Base-by-base conservation (phyloP, 768 basidiomycete genomes). In the Tulasnella sp. region DNA sequence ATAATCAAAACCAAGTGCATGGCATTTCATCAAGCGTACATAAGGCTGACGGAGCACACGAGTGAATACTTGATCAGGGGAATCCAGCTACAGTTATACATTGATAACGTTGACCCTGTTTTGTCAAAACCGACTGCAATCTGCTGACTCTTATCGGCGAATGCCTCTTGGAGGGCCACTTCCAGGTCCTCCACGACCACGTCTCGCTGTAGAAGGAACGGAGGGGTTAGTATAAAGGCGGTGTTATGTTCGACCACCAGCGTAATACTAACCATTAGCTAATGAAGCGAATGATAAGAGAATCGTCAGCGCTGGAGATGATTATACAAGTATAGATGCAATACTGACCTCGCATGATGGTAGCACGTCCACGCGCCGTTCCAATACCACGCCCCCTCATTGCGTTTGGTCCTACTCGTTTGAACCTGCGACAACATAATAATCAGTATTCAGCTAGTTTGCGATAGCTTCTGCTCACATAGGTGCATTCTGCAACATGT, bases 381-480 rank as follows among this genome's bases (percentile, higher is more conserved):
- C 96, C 96, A 69, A 99, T 99, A 83, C 96, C 96, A 65, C 95
- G 81, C 68, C 96, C 96, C 67, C 89, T 85, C 94, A 97, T 97
- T 19, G 93, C 95, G 70, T 96, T 97, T 8, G 95, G 92, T 41
- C 95, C 94, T 29, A 95, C 91, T 62, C 96, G 86, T 74, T 98
- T 99, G 76, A 99, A 99, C 95, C 95, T 99, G 70, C 23, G 11
- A 44, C 49, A 23, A 43, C 32, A n/a, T 38, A 38, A 38, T 5
- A 15, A 45, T 17, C 26, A 58, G 29, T 24, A 10, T 47, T 29
- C 26, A 56, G 56, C 49, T n/a, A 47, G 21, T 48, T 23, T 7
- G 2, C 8, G 43, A 60, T 44, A 38, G 44, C 64, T 23, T 29
- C 56, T 58, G 76, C 88, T 71, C 69, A 94, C 96, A 99, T 99